A percentile compares a stretch with the other conserved stretches of the same genome.
These are phyloP conservation scores for Silene vulgaris DNA, from an alignment of 179 eudicot species.

Conservation along the genomic window DNA sequence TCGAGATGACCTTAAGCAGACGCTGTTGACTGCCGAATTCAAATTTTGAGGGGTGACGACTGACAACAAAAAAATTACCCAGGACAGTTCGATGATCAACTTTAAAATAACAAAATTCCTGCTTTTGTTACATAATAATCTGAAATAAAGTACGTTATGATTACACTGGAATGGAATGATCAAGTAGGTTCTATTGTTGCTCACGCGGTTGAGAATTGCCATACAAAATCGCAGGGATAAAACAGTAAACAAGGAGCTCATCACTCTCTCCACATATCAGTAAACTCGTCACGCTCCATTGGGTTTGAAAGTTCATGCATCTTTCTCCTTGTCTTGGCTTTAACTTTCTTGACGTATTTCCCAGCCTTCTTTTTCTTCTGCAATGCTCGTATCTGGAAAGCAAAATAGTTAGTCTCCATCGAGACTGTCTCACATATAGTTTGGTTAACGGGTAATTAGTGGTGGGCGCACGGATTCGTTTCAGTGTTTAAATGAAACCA, in stretches of 20 bases:
- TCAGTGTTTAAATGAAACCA: too few species aligned
- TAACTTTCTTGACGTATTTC: conserved; percentile 76
- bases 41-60: too few species aligned
- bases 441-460: too few species aligned
- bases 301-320: conserved; percentile 71
- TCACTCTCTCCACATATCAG: conserved; percentile 93
- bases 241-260: neutral
- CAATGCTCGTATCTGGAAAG: conserved; percentile 61
- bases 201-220: neutral
- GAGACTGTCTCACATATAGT: too few species aligned
- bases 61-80: too few species aligned
- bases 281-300: conserved; percentile 81
- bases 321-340: conserved; percentile 85
- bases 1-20: too few species aligned
- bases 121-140: neutral
- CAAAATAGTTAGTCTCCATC: neutral
- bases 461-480: too few species aligned
- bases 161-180: neutral
- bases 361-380: conserved; percentile 87
- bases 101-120: too few species aligned
- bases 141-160: neutral
- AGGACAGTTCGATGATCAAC: too few species aligned
- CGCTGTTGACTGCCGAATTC: too few species aligned
- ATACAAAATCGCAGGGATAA: neutral
- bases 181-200: neutral